Percentiles rank a stretch among this genome's conserved stretches.
Conservation (phyloP, 306 rosid species). For the Vigna mungo region DNA sequence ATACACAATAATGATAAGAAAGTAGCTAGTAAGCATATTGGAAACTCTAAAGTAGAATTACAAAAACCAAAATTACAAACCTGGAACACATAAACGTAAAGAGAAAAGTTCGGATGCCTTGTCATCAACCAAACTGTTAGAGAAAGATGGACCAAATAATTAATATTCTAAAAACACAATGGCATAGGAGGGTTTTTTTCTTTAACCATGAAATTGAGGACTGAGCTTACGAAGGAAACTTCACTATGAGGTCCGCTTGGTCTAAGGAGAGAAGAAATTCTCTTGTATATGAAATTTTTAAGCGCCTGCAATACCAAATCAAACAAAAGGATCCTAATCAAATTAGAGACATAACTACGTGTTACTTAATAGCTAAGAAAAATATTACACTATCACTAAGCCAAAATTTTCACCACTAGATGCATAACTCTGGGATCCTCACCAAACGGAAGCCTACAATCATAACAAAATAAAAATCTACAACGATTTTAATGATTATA, state of each 20-base stretch:
- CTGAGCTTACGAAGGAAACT: constrained; percentile 36
- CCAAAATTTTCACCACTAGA: background rate
- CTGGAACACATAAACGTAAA: constrained; percentile 36
- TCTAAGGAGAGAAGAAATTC: constrained; percentile 56
- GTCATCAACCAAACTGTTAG: constrained; percentile 48
- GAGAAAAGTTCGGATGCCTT: constrained; percentile 34
- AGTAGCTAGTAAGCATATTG: background rate
- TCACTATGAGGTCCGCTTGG: constrained; percentile 10
- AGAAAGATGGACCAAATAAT: constrained; percentile 31
- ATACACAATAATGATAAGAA: constrained; percentile 2
- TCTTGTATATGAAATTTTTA: constrained; percentile 55
- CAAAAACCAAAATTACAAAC: constrained; percentile 40
- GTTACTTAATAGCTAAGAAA: background rate
- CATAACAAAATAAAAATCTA: background rate
- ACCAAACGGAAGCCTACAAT: background rate
- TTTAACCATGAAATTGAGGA: constrained; percentile 44
- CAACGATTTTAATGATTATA: no score
- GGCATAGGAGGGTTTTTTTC: background rate
- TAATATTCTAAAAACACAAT: constrained; percentile 14
- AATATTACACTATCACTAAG: background rate
- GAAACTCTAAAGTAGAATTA: background rate
- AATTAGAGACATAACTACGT: constrained; percentile 16
- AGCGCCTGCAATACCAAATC: constrained; percentile 45
- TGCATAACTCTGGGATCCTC: background rate
- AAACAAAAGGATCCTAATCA: constrained; percentile 18